phyloP scores from a whole-genome alignment of 2,329 filamentous ascomycete species.

The Alternaria sp. region DNA sequence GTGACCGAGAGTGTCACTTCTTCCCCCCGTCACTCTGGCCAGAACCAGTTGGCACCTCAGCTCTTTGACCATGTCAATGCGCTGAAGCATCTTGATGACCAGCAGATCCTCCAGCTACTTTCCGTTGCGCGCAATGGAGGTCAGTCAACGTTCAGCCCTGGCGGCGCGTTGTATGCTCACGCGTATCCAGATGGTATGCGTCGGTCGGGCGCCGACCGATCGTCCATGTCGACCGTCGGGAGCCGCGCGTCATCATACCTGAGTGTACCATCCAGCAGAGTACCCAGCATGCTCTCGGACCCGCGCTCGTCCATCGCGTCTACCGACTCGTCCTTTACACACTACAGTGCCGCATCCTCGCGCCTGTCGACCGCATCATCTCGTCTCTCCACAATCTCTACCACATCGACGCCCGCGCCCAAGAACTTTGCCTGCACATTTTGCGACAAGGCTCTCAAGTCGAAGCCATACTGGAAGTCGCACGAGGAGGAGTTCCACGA shows the following conservation, averaged over 20 bases:
- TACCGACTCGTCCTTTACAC: slow-evolving; percentile 47
- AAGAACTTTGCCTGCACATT: slow-evolving; percentile 55
- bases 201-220: slow-evolving; percentile 40
- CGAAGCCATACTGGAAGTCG: slow-evolving; percentile 73
- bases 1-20: slow-evolving; percentile 46
- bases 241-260: slow-evolving; percentile 47
- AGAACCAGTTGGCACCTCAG: slow-evolving; percentile 43
- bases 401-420: slow-evolving; percentile 37
- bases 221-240: slow-evolving; percentile 45
- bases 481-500: slow-evolving; percentile 75
- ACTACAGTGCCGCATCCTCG: slow-evolving; percentile 46
- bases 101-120: slow-evolving; percentile 47
- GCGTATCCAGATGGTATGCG: slow-evolving; percentile 43
- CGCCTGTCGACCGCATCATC: slow-evolving; percentile 47
- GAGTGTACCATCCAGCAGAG: slow-evolving; percentile 48
- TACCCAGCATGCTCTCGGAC: slow-evolving; percentile 47
- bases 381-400: slow-evolving; percentile 45
- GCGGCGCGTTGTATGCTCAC: slow-evolving; percentile 27
- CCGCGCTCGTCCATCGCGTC: slow-evolving; percentile 47
- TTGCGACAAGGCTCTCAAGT: slow-evolving; percentile 69
- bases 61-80: slow-evolving; percentile 50
- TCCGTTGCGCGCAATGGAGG: slow-evolving; percentile 48
- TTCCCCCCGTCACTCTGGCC: slow-evolving; percentile 43
- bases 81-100: slow-evolving; percentile 49
- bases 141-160: slow-evolving; percentile 27